Percentiles rank a stretch among this genome's conserved stretches.
These are phyloP conservation scores for Chalaropsis ovoidea DNA, from an alignment of 2,329 filamentous ascomycete genomes.

Conservation along the genomic window DNA sequence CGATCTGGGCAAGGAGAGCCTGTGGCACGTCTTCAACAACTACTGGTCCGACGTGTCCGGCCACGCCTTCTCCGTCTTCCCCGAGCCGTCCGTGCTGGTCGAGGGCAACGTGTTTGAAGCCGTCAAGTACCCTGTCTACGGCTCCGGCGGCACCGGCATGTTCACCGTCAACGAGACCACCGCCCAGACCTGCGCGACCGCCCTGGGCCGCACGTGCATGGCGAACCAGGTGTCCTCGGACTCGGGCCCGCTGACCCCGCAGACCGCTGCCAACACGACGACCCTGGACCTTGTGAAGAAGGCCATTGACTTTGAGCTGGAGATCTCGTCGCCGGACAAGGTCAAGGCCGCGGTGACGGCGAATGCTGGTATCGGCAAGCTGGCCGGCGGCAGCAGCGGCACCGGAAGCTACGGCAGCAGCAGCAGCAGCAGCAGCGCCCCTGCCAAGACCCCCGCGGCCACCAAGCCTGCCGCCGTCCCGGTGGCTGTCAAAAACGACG, in stretches of 20 bases:
- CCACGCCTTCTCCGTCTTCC: constrained; percentile 38
- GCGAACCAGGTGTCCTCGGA: constrained; percentile 27
- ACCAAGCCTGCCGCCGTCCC: too few species aligned
- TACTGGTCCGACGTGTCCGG: constrained; percentile 36
- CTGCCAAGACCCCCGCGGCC: neutral
- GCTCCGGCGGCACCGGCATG: constrained; percentile 28
- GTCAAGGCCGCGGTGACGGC: constrained; percentile 25
- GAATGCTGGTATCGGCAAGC: constrained; percentile 29
- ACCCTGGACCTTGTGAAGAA: constrained; percentile 27
- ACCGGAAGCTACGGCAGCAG: neutral
- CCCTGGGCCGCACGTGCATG: constrained; percentile 28
- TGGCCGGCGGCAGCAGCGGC: neutral
- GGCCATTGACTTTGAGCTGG: constrained; percentile 27
- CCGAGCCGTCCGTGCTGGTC: constrained; percentile 32
- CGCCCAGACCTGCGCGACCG: constrained; percentile 25
- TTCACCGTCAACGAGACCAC: constrained; percentile 29
- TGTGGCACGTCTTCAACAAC: constrained; percentile 37
- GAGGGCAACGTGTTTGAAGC: constrained; percentile 40
- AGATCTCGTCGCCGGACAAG: constrained; percentile 27
- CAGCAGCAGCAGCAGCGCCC: neutral
- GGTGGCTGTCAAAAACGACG: neutral
- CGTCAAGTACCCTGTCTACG: constrained; percentile 34
- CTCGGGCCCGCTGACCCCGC: constrained; percentile 25
- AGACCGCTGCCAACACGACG: constrained; percentile 24
- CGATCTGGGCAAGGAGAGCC: neutral